Evolutionary conservation across 495 filamentous ascomycete species (phyloP).

Genomic region (Pyronema domesticum): DNA sequence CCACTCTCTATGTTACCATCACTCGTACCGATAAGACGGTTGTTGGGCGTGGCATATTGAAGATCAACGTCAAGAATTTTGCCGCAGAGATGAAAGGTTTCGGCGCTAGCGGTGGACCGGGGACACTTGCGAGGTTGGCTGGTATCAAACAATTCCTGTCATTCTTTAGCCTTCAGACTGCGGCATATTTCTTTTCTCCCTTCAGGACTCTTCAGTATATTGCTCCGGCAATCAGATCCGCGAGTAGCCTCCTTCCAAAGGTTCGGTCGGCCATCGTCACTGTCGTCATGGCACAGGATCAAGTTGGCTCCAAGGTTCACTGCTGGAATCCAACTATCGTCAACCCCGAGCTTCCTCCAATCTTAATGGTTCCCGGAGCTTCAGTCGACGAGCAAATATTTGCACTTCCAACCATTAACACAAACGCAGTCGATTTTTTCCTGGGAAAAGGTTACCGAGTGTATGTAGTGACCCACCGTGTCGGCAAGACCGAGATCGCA

Average conservation of each 20-base stretch:
- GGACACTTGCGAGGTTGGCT: slow-evolving; percentile 20
- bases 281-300: slow-evolving; percentile 30
- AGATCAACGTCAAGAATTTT: slow-evolving; percentile 39
- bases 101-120: slow-evolving; percentile 29
- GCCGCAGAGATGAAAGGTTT: slow-evolving; percentile 40
- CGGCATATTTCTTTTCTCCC: slow-evolving; percentile 38
- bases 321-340: slow-evolving; percentile 34
- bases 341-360: slow-evolving; percentile 3
- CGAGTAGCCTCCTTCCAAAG: slow-evolving; percentile 31
- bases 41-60: slow-evolving; percentile 42
- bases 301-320: slow-evolving; percentile 35
- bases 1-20: slow-evolving; percentile 42
- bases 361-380: slow-evolving; percentile 42
- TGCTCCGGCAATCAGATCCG: slow-evolving; percentile 30
- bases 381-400: slow-evolving; percentile 47
- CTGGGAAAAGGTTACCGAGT: slow-evolving; percentile 40
- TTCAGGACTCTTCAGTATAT: slow-evolving; percentile 39
- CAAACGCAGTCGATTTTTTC: slow-evolving; percentile 50
- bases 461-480: slow-evolving; percentile 42
- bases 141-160: slow-evolving; percentile 33
- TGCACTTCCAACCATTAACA: slow-evolving; percentile 44
- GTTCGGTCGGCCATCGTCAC: slow-evolving; percentile 27
- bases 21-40: slow-evolving; percentile 27
- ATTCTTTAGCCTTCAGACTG: slow-evolving; percentile 39
- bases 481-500: slow-evolving; percentile 37